phyloP scores from a whole-genome alignment of 2,329 filamentous ascomycete species.

The Fusarium sulawesiense region DNA sequence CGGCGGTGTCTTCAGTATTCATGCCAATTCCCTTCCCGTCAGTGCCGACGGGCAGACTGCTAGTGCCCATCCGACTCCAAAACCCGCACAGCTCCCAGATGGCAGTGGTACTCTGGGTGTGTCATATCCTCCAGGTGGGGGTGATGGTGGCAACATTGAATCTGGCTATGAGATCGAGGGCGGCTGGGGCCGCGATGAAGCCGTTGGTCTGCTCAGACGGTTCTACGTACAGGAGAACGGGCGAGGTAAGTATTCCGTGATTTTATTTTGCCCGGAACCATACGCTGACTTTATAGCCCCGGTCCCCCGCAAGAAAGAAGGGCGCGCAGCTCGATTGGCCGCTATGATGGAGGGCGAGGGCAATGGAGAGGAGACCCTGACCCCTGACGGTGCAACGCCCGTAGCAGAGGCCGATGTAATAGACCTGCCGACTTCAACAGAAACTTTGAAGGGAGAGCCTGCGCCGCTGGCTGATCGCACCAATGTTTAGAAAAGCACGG shows the following conservation, averaged over 20 bases:
- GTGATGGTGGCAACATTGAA: constrained; percentile 78
- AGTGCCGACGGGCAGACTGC: constrained; percentile 53
- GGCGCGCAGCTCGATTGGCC: constrained; percentile 64
- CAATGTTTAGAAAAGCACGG: constrained; percentile 17
- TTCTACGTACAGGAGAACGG: constrained; percentile 99
- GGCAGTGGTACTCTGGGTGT: constrained; percentile 52
- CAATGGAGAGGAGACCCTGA: constrained; percentile 46
- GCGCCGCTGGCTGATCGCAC: constrained; percentile 24
- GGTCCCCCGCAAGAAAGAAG: constrained; percentile 66
- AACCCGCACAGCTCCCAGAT: constrained; percentile 52
- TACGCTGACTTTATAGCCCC: constrained; percentile 53
- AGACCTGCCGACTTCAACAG: constrained; percentile 25
- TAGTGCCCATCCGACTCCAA: constrained; percentile 54
- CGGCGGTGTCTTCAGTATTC: constrained; percentile 90
- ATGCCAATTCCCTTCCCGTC: constrained; percentile 68
- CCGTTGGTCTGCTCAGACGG: constrained; percentile 88
- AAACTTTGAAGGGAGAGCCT: constrained; percentile 23
- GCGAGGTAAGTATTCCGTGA: constrained; percentile 69
- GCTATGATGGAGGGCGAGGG: constrained; percentile 62
- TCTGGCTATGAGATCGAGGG: constrained; percentile 84
- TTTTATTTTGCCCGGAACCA: too few species aligned
- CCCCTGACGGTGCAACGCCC: constrained; percentile 4
- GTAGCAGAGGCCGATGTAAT: constrained; percentile 11
- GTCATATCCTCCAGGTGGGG: constrained; percentile 54
- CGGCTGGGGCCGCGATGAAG: constrained; percentile 89